Evolutionary conservation across 768 basidiomycete genomes (phyloP), one percentile per base, ranked within the genome.

Genomic region (Russula sp.): DNA sequence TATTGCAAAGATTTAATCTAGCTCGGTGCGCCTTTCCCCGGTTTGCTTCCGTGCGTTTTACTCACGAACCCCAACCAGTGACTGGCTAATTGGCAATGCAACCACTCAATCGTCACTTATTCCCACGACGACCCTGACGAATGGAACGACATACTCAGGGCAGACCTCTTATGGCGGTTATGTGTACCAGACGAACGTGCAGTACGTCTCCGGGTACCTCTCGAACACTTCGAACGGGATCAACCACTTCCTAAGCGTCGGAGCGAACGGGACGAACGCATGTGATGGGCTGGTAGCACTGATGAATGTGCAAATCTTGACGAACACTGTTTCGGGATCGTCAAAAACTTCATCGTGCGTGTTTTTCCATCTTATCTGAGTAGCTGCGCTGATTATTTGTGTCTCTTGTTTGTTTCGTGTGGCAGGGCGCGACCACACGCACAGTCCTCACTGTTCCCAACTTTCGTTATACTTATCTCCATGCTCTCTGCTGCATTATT

Each of bases 241-340:
- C 56, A 92, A 91, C 71, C 90, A 92, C 73, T 81, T 80, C 67
- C 42, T 74, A 8, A 77, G 75, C 9, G 90, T 92, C 6, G 77
- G 72, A 13, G 73, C 79, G 7, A 73, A 81, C 59, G 76, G 79
- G n/a, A 72, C 75, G n/a, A 84, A 82, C 65, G 83, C 91, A 2
- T 79, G 86, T 1, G 95, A 98, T 72, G 95, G 94, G 1, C 76
- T 92, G 13, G 88, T 95, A 4, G 92, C 90, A 0, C 77, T 97
- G 1, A 68, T 95, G 68, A 84, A 84, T 1, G 87, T 94, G 53
- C 82, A 80, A 70, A 86, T 96, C 48, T 80, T 83, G 1, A 70
- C 62, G 30, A 61, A 60, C 42, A 81, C 82, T 13, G 22, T n/a
- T 3, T 50, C 65, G 10, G 61, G 59, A 9, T 36, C 62, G 26